phyloP scores from a whole-genome alignment of 345 rosid species.

The Eutrema yunnanense region DNA sequence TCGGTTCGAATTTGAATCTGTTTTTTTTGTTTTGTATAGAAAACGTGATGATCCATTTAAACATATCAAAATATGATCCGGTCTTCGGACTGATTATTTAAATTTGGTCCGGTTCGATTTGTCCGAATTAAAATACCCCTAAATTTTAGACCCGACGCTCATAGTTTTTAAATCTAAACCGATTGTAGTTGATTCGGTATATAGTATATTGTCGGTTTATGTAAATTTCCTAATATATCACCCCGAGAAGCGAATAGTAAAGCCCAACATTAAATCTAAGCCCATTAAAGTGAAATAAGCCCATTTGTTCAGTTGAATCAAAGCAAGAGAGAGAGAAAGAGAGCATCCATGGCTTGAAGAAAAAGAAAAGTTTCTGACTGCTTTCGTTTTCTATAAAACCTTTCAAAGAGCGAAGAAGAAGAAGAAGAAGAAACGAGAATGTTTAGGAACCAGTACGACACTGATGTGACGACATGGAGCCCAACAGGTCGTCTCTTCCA shows the following conservation, averaged over 20 bases:
- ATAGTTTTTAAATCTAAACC: no score
- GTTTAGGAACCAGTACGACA: slow-evolving; percentile 99
- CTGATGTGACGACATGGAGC: slow-evolving; percentile 99
- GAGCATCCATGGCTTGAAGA: slow-evolving; percentile 32
- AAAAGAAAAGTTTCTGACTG: slow-evolving; percentile 18
- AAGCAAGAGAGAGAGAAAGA: not conserved
- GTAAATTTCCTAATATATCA: no score
- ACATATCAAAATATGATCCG: no score
- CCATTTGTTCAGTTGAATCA: slow-evolving; percentile 1
- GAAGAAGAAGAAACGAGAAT: slow-evolving; percentile 20
- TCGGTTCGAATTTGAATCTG: no score
- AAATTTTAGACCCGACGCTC: no score
- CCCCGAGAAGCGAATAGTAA: not conserved
- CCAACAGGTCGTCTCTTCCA: slow-evolving; percentile 94
- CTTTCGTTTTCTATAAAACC: slow-evolving; percentile 1
- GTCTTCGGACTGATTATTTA: no score
- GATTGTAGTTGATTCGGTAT: no score
- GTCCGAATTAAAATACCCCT: no score
- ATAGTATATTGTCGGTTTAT: no score
- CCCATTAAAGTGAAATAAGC: not conserved
- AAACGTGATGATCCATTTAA: no score
- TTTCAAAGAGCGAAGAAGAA: not conserved
- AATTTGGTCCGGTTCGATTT: no score
- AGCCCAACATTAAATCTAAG: not conserved
- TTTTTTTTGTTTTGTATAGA: no score